Base-by-base conservation (phyloP, 75 land plant genomes). In the Azolla pinnata region DNA sequence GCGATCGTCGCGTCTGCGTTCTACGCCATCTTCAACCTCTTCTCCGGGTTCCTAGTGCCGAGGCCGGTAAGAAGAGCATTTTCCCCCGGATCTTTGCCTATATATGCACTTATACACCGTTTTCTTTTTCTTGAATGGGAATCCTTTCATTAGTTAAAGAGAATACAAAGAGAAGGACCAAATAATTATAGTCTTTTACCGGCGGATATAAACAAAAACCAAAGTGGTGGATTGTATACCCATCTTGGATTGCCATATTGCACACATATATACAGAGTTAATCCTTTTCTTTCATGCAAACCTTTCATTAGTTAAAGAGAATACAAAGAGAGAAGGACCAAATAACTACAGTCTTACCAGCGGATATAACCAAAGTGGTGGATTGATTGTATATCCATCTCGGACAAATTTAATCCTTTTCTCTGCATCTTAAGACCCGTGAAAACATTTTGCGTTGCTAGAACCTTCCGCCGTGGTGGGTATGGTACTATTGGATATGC, bases 41-140 rank as follows among this genome's bases (percentile, higher is more conserved):
- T 88, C 83, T 76, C 85, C 1, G 93, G 93, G 35, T 88, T 88
- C 73, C 70, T 84, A 71, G 75, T 88, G 49, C 74, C 88, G 16
- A 68, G 78, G 72, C 88, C 88, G 16, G 93, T 88, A 72, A 61
- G 84, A 62, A 1, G 2, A 25, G 18, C 42, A 38, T 38, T 38
- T 7, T 38, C 42, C 42, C 7, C 12, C 12, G 7, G 42, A 8
- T 14, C 14, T 8, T 38, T 38, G 7, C 12, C 42, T 14, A 8
- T 8, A 38, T 38, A 14, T 38, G 42, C n/a, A 38, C 42, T 38
- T 38, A 38, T 38, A 7, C 7, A n/a, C n/a, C n/a, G n/a, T n/a
- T n/a, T n/a, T n/a, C n/a, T n/a, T n/a, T n/a, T n/a, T n/a, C n/a
- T n/a, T n/a, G n/a, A n/a, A n/a, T n/a, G n/a, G n/a, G n/a, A n/a